These are phyloP conservation scores for Colletotrichum endophyticum DNA, from an alignment of 2,329 filamentous ascomycete species.

Conservation along the genomic window DNA sequence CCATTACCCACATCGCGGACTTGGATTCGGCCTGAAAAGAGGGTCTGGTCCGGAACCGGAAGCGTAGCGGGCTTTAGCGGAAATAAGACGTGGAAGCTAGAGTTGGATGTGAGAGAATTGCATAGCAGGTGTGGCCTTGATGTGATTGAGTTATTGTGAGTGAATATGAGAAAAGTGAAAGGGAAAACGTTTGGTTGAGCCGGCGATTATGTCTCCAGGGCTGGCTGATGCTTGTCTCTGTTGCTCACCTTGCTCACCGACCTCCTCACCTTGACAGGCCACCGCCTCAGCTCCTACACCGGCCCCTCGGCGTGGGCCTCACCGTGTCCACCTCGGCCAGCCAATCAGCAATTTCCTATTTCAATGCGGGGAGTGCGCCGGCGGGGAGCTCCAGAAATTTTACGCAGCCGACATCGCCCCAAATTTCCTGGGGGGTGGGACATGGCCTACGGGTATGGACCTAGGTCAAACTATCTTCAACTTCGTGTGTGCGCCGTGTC, in stretches of 20 bases:
- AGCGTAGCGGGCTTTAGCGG: not conserved
- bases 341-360: slow-evolving; percentile 33
- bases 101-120: not conserved
- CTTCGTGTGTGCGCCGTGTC: slow-evolving; percentile 22
- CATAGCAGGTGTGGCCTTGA: not conserved
- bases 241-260: not conserved
- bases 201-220: not conserved
- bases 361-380: slow-evolving; percentile 25
- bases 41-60: slow-evolving; percentile 16
- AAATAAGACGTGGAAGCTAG: not conserved
- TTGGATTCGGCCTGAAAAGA: not conserved
- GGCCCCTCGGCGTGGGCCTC: not conserved
- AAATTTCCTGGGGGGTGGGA: slow-evolving; percentile 20
- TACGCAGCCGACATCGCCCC: slow-evolving; percentile 34
- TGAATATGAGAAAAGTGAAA: not conserved
- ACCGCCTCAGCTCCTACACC: not conserved
- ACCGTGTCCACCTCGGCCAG: not conserved
- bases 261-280: not conserved
- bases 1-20: not conserved
- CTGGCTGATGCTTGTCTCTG: not conserved
- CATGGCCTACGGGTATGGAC: not conserved
- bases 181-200: not conserved
- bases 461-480: not conserved
- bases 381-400: slow-evolving; percentile 30
- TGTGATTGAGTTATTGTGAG: not conserved